These are phyloP conservation scores for Gypsophila paniculata DNA, from an alignment of 179 eudicot genomes.

Conservation along the genomic window DNA sequence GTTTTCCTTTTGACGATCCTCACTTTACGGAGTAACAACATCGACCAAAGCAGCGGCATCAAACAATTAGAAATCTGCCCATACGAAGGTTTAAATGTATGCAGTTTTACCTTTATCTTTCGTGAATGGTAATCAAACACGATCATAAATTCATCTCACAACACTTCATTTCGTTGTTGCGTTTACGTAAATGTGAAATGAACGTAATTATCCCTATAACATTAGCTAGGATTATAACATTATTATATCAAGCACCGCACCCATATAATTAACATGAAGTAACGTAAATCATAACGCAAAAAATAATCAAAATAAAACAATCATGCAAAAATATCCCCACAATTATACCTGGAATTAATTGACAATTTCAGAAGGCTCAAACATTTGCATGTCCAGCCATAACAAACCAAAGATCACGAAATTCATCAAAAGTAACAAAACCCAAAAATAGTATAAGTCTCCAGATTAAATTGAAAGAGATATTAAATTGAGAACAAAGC, in stretches of 20 bases:
- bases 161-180: too few relatives aligned
- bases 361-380: conserved; percentile 16
- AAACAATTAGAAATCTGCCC: too few relatives aligned
- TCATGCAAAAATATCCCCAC: background rate
- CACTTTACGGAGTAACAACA: too few relatives aligned
- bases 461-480: background rate
- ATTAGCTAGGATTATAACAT: too few relatives aligned
- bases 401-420: conserved; percentile 1
- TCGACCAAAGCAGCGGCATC: too few relatives aligned
- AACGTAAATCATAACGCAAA: background rate
- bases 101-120: too few relatives aligned
- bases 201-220: too few relatives aligned
- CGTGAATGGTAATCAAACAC: too few relatives aligned
- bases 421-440: conserved; percentile 8
- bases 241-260: background rate
- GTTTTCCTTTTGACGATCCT: too few relatives aligned
- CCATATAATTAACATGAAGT: background rate
- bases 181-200: too few relatives aligned
- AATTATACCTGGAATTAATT: conserved; percentile 17
- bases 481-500: conserved; percentile 16
- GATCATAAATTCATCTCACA: too few relatives aligned
- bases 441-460: conserved; percentile 15
- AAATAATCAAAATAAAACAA: background rate
- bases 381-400: background rate
- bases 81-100: too few relatives aligned